Evolutionary conservation across 2,329 filamentous ascomycete species (phyloP), one percentile per base, ranked within the genome.

Genomic region (Penicillium nordicum): DNA sequence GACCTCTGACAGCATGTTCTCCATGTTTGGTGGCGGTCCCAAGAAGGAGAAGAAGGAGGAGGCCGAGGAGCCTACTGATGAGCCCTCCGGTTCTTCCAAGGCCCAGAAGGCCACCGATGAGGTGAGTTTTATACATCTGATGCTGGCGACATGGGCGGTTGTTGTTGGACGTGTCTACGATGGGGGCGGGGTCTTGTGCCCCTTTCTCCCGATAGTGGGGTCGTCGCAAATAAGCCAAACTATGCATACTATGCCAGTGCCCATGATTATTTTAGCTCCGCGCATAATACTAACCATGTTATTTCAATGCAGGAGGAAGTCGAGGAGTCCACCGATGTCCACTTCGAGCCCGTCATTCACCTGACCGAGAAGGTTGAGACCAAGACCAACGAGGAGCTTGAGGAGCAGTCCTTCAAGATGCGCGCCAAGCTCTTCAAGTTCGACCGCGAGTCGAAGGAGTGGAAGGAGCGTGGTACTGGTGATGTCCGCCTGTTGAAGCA

Each of bases 351-450:
- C 64, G 92, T 99, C 67, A 90, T 96, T 72, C 92, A 87, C 79
- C 83, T 99, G 72, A 97, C 93, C 61, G 91, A 99, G 82, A 94
- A 95, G 82, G 88, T 97, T 70, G 93, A 97, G 73, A 89, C 86
- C 73, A 96, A 96, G 85, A 97, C 94, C 77, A 96, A 97, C 80
- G 94, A 99, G 80, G 94, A 99, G 83, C 85, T 88, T 44, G 94
- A 99, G 83, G 92, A 97, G 82, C 90, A 96, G 81, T 83, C 86
- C 38, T 99, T 97, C 87, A 97, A 97, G 88, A 97, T 97, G 93
- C 90, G 94, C 70, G 94, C 94, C 73, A 99, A 99, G 86, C 88
- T 99, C 65, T 99, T 99, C 88, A 93, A 92, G 81, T 99, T 97
- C 76, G 88, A 96, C 78, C 86, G 89, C 68, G 91, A 96, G 52